phyloP scores from a whole-genome alignment of 352 stramenopile species.

The Globisporangium cylindrosporum region DNA sequence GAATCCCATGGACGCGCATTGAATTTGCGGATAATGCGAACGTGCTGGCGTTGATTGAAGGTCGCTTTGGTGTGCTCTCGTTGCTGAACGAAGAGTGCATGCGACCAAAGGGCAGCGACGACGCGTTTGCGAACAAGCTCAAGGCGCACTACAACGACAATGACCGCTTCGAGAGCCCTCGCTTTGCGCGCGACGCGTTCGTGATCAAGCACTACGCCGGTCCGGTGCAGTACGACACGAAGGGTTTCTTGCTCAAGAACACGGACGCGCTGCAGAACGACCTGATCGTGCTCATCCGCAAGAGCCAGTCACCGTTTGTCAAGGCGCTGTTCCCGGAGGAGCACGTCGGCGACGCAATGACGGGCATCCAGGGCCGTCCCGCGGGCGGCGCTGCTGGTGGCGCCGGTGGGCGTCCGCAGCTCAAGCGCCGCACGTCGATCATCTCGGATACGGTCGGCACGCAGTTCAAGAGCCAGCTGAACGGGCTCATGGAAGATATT shows the following conservation, averaged over 20 bases:
- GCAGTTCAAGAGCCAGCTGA: constrained; percentile 92
- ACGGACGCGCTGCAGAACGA: constrained; percentile 94
- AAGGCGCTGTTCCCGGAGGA: constrained; percentile 79
- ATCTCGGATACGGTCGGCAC: constrained; percentile 78
- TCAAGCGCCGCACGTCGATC: constrained; percentile 83
- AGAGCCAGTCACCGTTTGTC: constrained; percentile 67
- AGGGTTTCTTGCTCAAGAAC: constrained; percentile 96
- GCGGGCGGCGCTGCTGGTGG: background rate
- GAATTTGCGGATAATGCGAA: constrained; percentile 92
- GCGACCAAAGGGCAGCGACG: constrained; percentile 85
- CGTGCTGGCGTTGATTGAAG: constrained; percentile 89
- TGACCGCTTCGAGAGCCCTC: constrained; percentile 81
- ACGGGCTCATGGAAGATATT: constrained; percentile 93
- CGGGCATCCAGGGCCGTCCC: constrained; percentile 25
- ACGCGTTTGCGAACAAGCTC: constrained; percentile 85
- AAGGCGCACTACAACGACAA: constrained; percentile 88
- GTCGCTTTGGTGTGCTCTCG: constrained; percentile 83
- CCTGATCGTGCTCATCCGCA: constrained; percentile 77
- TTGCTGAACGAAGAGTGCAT: constrained; percentile 95
- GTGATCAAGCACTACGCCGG: constrained; percentile 96
- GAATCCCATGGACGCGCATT: constrained; percentile 89
- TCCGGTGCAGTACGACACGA: constrained; percentile 93
- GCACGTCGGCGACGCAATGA: constrained; percentile 48
- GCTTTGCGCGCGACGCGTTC: constrained; percentile 87
- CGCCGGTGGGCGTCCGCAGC: constrained; percentile 20